Conservation (phyloP, 2,329 filamentous ascomycete genomes). For the Pseudogymnoascus sp. region DNA sequence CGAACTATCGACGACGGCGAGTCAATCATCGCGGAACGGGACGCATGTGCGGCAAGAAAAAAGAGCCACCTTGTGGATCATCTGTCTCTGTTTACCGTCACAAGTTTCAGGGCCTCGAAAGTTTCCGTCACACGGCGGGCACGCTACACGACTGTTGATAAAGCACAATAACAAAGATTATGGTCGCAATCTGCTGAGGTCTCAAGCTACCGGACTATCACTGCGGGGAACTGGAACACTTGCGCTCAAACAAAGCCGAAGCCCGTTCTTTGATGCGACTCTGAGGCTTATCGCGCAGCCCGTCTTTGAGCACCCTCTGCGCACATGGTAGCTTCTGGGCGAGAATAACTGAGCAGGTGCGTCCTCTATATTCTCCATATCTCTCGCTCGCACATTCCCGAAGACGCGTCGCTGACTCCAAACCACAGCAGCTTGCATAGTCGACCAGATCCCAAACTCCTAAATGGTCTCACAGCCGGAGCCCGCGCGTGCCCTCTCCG, state of each 20-base stretch:
- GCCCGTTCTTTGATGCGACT: background rate
- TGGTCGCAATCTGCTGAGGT: constrained; percentile 4
- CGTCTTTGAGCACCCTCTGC: background rate
- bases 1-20: background rate
- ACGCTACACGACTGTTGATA: constrained; percentile 5
- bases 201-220: background rate
- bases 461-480: constrained; percentile 58
- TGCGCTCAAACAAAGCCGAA: constrained; percentile 7
- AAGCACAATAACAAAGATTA: constrained; percentile 9
- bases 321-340: constrained; percentile 10
- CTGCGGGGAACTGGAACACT: constrained; percentile 2
- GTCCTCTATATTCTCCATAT: background rate
- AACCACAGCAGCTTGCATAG: constrained; percentile 22
- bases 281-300: background rate
- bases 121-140: background rate
- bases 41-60: background rate
- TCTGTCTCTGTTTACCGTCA: constrained; percentile 5
- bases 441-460: constrained; percentile 12
- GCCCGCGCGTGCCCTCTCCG: constrained; percentile 42
- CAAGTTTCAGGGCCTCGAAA: constrained; percentile 7
- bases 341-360: constrained; percentile 1
- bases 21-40: constrained; percentile 1
- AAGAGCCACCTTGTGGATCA: background rate
- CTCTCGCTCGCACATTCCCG: background rate
- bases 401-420: constrained; percentile 11